phyloP scores from a whole-genome alignment of 2,329 filamentous ascomycete genomes.

The Pezicula rhizophila region DNA sequence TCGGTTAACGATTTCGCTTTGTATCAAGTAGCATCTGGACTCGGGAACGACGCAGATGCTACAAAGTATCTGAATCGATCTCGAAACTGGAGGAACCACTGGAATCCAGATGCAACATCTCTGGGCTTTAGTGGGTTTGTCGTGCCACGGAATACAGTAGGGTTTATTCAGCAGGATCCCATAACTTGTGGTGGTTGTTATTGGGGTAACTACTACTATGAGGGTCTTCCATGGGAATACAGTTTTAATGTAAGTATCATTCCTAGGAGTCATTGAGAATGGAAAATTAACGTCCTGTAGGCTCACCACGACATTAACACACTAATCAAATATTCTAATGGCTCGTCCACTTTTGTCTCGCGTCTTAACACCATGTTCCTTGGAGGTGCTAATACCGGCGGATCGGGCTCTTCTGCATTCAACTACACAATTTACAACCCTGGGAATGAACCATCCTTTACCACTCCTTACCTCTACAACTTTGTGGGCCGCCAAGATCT shows the following conservation, averaged over 20 bases:
- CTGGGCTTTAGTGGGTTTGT: slow-evolving; percentile 61
- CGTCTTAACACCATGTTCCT: slow-evolving; percentile 47
- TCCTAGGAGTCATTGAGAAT: slow-evolving; percentile 9
- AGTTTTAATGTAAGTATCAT: neutral
- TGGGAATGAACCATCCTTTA: slow-evolving; percentile 39
- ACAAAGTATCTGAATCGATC: slow-evolving; percentile 56
- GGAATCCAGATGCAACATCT: slow-evolving; percentile 52
- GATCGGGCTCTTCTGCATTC: slow-evolving; percentile 31
- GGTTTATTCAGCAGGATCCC: slow-evolving; percentile 41
- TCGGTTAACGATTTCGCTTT: slow-evolving; percentile 62
- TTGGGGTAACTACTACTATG: slow-evolving; percentile 46
- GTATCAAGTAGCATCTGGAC: slow-evolving; percentile 54
- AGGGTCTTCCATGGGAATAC: slow-evolving; percentile 48
- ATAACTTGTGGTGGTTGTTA: slow-evolving; percentile 43
- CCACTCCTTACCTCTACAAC: slow-evolving; percentile 63
- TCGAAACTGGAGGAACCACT: slow-evolving; percentile 67
- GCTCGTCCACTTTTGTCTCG: slow-evolving; percentile 38
- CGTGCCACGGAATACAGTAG: slow-evolving; percentile 48
- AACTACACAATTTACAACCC: slow-evolving; percentile 57
- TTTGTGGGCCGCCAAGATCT: slow-evolving; percentile 58
- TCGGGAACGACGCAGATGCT: slow-evolving; percentile 45
- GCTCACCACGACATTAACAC: slow-evolving; percentile 42
- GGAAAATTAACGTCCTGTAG: slow-evolving; percentile 39
- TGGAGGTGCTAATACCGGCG: slow-evolving; percentile 34
- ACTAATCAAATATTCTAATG: slow-evolving; percentile 41